Conservation (phyloP, 2,329 filamentous ascomycete species). For the Hypomyces perniciosus region DNA sequence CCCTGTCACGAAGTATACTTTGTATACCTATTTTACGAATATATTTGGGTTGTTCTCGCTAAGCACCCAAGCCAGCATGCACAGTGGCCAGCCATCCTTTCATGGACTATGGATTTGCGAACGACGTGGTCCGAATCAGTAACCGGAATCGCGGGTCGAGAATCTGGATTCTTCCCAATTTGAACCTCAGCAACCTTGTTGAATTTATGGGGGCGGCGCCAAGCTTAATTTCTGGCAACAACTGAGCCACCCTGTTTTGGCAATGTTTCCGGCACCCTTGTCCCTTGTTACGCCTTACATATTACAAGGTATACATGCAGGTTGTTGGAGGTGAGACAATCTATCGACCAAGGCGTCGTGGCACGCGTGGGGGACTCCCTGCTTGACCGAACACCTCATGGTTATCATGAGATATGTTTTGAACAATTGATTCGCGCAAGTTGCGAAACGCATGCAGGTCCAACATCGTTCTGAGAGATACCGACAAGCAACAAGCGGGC, state of each 20-base stretch:
- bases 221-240: neutral
- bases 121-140: neutral
- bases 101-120: neutral
- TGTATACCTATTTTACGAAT: no score
- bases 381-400: neutral
- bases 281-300: neutral
- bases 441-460: neutral
- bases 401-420: neutral
- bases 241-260: neutral
- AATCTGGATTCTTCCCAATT: constrained; percentile 1
- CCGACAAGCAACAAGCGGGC: neutral
- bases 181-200: neutral
- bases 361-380: neutral
- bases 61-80: no score
- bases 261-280: neutral
- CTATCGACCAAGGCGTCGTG: neutral
- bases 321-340: neutral
- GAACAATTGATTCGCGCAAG: no score
- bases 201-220: neutral
- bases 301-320: neutral
- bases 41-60: no score
- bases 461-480: neutral
- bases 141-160: neutral
- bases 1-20: no score
- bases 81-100: neutral